phyloP scores from a whole-genome alignment of 2,329 filamentous ascomycete genomes.

The Neopestalotiopsis rosae region DNA sequence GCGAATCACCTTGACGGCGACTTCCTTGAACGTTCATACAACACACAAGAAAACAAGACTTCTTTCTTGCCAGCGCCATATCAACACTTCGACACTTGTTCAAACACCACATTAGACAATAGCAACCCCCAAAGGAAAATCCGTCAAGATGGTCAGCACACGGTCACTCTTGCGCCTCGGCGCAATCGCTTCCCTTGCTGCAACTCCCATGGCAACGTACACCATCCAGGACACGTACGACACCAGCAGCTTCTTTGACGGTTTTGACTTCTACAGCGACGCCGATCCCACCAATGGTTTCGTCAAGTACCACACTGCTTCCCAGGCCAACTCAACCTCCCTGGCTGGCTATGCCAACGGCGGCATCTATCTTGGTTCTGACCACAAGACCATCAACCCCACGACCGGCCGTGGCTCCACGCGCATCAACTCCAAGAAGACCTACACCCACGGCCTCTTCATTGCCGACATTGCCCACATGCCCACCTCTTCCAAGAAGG shows the following conservation, averaged over 20 bases:
- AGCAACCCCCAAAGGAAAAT: background rate
- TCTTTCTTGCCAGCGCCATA: background rate
- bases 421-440: constrained; percentile 69
- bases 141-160: background rate
- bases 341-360: constrained; percentile 63
- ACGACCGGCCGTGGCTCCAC: constrained; percentile 70
- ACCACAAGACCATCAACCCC: constrained; percentile 62
- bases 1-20: constrained; percentile 2
- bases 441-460: constrained; percentile 73
- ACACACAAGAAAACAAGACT: background rate
- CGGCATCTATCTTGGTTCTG: constrained; percentile 72
- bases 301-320: constrained; percentile 69
- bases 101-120: constrained; percentile 3
- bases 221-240: constrained; percentile 54
- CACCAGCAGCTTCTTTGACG: constrained; percentile 59
- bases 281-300: constrained; percentile 77
- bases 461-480: constrained; percentile 78
- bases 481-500: constrained; percentile 60
- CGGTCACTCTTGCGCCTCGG: constrained; percentile 7
- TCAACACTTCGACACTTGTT: background rate
- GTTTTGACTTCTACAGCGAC: constrained; percentile 60
- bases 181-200: constrained; percentile 5
- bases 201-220: constrained; percentile 41
- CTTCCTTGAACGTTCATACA: background rate
- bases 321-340: constrained; percentile 60